Conservation (phyloP, 2,329 filamentous ascomycete genomes). For the Tympanopsis confertula region DNA sequence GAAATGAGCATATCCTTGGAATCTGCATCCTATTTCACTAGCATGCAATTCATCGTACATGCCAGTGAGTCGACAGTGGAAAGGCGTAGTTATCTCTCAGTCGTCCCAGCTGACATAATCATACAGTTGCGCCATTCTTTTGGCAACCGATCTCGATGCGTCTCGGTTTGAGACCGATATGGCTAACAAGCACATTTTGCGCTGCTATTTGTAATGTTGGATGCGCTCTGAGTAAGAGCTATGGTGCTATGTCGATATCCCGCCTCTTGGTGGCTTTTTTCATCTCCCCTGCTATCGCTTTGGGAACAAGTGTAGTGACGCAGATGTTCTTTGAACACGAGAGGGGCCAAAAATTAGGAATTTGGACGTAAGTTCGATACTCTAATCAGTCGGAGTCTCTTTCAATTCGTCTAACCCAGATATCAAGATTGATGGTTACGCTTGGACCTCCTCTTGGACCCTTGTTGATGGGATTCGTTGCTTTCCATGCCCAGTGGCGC, state of each 20-base stretch:
- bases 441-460: constrained; percentile 7
- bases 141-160: constrained; percentile 39
- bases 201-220: constrained; percentile 35
- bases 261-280: constrained; percentile 37
- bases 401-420: too few species aligned
- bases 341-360: constrained; percentile 36
- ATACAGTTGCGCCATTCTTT: constrained; percentile 34
- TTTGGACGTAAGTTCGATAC: too few species aligned
- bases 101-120: too few species aligned
- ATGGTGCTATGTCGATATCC: constrained; percentile 32
- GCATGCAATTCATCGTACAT: constrained; percentile 36
- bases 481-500: constrained; percentile 28
- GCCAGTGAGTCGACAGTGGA: too few species aligned
- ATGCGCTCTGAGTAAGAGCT: constrained; percentile 32
- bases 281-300: constrained; percentile 38
- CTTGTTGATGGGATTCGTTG: constrained; percentile 24
- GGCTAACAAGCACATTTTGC: constrained; percentile 31
- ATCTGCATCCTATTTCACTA: constrained; percentile 33
- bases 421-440: constrained; percentile 10
- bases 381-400: too few species aligned
- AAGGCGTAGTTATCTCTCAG: too few species aligned
- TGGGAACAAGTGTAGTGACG: constrained; percentile 40
- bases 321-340: constrained; percentile 43
- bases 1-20: constrained; percentile 30
- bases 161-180: constrained; percentile 36